Evolutionary conservation across 257 asterid species (phyloP).

Genomic region (Ilex asprella): DNA sequence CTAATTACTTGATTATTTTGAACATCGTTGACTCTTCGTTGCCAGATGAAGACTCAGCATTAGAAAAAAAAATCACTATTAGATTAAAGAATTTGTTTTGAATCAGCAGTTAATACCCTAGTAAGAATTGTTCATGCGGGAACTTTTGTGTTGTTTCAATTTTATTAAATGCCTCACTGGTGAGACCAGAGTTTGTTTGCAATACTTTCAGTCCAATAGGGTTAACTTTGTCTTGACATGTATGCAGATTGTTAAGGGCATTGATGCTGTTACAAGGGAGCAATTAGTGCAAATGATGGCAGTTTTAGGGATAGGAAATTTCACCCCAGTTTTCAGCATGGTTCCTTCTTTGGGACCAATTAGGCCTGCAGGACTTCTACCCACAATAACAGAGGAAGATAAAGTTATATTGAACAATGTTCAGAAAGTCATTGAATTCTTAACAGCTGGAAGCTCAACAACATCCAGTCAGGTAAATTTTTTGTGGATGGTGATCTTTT

Average conservation of each 20-base stretch:
- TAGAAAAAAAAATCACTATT: too few species aligned
- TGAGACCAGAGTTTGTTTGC: too few species aligned
- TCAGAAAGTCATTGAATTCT: slow-evolving; percentile 64
- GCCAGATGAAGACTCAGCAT: too few species aligned
- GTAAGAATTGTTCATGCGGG: too few species aligned
- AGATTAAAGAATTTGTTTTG: too few species aligned
- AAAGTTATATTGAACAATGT: slow-evolving; percentile 78
- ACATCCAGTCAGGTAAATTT: slow-evolving; percentile 56
- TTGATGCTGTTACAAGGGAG: slow-evolving; percentile 90
- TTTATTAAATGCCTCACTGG: too few species aligned
- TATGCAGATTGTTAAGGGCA: slow-evolving; percentile 92
- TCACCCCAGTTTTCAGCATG: slow-evolving; percentile 67
- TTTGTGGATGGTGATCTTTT: not conserved
- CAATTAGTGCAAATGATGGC: slow-evolving; percentile 79
- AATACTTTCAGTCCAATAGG: slow-evolving; percentile 1
- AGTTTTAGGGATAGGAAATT: slow-evolving; percentile 60
- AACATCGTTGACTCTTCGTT: too few species aligned
- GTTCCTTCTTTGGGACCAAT: slow-evolving; percentile 83
- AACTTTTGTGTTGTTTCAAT: too few species aligned
- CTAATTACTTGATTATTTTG: too few species aligned
- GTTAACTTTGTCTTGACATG: slow-evolving; percentile 10
- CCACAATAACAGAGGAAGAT: slow-evolving; percentile 86
- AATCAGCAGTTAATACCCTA: too few species aligned
- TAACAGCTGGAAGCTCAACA: slow-evolving; percentile 61
- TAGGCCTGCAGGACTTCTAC: slow-evolving; percentile 83